Evolutionary conservation across 208 protist genomes (phyloP).

Genomic region (Leishmania braziliensis): DNA sequence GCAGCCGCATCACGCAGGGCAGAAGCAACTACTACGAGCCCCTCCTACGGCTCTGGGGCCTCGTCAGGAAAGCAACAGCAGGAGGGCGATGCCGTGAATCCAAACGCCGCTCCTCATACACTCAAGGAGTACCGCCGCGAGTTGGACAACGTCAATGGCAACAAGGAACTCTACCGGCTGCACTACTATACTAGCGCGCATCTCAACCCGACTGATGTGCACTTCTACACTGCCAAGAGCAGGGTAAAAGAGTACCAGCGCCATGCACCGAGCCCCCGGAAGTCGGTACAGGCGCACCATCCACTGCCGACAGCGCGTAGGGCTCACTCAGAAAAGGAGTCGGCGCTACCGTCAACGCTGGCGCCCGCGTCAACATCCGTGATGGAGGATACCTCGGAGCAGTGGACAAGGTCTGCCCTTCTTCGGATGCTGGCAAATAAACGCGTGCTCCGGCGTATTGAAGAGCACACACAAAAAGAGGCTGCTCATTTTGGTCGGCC

Average conservation of each 20-base stretch:
- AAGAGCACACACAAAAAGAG: slow-evolving; percentile 12
- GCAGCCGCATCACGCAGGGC: slow-evolving; percentile 2
- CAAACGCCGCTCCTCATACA: slow-evolving; percentile 1
- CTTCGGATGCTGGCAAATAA: slow-evolving; percentile 31
- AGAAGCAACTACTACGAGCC: no score
- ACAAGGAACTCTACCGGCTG: slow-evolving; percentile 11
- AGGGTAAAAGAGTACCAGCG: slow-evolving; percentile 22
- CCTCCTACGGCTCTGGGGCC: neutral
- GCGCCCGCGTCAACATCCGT: neutral
- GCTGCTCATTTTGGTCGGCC: slow-evolving; percentile 5
- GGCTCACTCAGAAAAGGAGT: no score
- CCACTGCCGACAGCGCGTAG: neutral
- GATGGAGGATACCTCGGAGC: slow-evolving; percentile 5
- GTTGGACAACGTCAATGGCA: slow-evolving; percentile 19
- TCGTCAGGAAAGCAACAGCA: neutral
- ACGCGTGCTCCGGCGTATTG: slow-evolving; percentile 19
- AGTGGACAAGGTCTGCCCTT: slow-evolving; percentile 28
- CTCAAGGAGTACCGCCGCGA: slow-evolving; percentile 32
- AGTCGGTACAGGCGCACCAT: neutral
- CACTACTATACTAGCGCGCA: slow-evolving; percentile 28
- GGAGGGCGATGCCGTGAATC: neutral
- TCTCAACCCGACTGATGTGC: slow-evolving; percentile 26
- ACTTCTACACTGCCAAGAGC: slow-evolving; percentile 23
- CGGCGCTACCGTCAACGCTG: neutral
- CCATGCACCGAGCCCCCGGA: slow-evolving; percentile 13